Evolutionary conservation across 2,329 filamentous ascomycete genomes (phyloP), one percentile per base, ranked within the genome.

Genomic region (Grosmannia huntii): DNA sequence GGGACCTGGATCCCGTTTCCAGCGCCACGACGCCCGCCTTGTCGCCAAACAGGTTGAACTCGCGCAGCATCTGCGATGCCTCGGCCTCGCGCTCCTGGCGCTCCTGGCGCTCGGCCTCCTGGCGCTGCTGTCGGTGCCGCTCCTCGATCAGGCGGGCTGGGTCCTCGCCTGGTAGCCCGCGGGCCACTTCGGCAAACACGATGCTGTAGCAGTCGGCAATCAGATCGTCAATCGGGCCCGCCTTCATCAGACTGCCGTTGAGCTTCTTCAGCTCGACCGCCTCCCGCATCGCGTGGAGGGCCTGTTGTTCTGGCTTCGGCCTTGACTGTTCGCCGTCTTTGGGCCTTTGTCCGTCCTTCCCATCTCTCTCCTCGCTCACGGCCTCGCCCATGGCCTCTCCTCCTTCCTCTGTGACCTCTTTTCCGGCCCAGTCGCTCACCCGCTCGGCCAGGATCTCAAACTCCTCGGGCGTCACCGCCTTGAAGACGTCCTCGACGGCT

Each of bases 181-280:
- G 80, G 2, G 83, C 83, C 54, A 90, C 73, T 33, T 85, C 81
- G 21, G 79, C 77, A 67, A 89, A 94, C 19, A 95, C 75, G 54
- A 83, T 79, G 1, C 89, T 87, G 70, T 96, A 99, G 54, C 88
- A 85, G 70, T 99, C 94, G 25, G 86, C 87, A 63, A 96, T 87
- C n/a, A 97, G 79, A 66, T 99, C 94, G 66, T 99, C 94, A 51
- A 97, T 92, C 11, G 85, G 78, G 0, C 84, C 81, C 0, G 86
- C 81, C 70, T 96, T 96, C 81, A 95, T 94, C 9, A 96, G 77
- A 53, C 86, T 87, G 48, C 86, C 85, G 67, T 99, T 99, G 51
- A 96, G 80, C 68, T 83, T 83, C 68, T 83, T 83, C 49, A 83
- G 64, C 61, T 84, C 81, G 11, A 82, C 76, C 0, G 75, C 73